Evolutionary conservation across 192 early-diverging fungal genomes (phyloP), one percentile per base, ranked within the genome.

Genomic region (Linnemannia exigua): DNA sequence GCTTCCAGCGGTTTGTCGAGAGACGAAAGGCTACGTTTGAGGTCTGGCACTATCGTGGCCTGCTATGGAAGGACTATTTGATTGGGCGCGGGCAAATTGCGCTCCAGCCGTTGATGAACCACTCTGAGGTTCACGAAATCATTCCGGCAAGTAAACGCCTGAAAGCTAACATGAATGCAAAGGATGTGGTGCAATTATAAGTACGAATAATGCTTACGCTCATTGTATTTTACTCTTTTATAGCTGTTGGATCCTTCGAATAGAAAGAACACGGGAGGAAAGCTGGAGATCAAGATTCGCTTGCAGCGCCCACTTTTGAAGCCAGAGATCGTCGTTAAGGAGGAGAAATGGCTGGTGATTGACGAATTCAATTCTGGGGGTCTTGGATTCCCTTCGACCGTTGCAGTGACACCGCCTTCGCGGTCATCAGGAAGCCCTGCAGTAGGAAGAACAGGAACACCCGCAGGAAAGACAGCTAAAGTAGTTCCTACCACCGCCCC

Each of bases 21-120:
- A 77, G 93, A n/a, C 93, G 93, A 74, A 94, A 95, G 75, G 89
- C 90, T 0, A 89, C 89, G 0, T 92, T 97, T 80, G 94, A 95
- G 75, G 92, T 96, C 3, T 94, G 88, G 72, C 93, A 95, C 61
- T 89, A 92, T 28, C 90, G 89, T 31, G 92, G 94, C n/a, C 35
- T 93, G 50, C 88, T 93, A 46, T 85, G 87, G 70, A 84, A 89
- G 72, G 86, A 86, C 79, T 79, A 93, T 79, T 87, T 87, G 41
- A 48, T 97, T 12, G 96, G 95, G 14, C 91, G 91, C 46, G 92
- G 89, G 0, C 70, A 70, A 37, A 66, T 96, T 0, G 87, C 90
- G 51, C 84, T 96, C 58, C 89, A 92, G 36, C 52, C 79, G 5
- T 75, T 97, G 22, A 46, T 96, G 44, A 88, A 79, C 7, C 95